Evolutionary conservation across 805 yeast genomes (phyloP), one percentile per base, ranked within the genome.

Genomic region (Schwanniomyces sp.): DNA sequence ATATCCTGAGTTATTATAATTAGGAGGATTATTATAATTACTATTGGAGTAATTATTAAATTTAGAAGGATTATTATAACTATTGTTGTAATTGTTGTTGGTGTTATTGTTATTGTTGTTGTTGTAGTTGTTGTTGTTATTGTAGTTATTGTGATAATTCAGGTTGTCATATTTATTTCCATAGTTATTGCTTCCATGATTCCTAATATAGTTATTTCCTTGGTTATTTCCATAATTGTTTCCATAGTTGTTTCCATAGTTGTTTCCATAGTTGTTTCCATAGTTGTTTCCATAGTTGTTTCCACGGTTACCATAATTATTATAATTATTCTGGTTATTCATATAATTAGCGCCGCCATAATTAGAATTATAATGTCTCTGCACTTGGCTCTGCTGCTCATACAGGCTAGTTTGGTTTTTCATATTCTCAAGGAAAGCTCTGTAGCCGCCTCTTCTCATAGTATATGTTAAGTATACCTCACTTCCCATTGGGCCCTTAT

Each of bases 401-500:
- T 44, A 36, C 10, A 46, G 39, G 5, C 56, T 50, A 8, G 55
- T 49, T 16, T 45, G 52, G 40, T 57, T 56, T 24, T 58, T 53
- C 44, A 63, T 49, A 43, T 57, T 36, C 17, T 61, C 62, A 25
- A 59, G 37, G 45, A 61, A 54, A 1, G 73, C 48, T 34, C 76
- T 53, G 52, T 68, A 72, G 0, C 78, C 78, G 7, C 78, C 76
- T 17, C 58, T 52, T 46, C 76, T 64, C 63, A 66, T 62, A 2
- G 62, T 48, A 52, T 66, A 74, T 14, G 52, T 51, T 58, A 59
- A 57, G 51, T 56, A 66, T 1, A 55, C 45, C 44, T 69, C 64
- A 32, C 56, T 64, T 1, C 76, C 76, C 32, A 63, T 59, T 1
- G 78, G 78, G 0, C 78, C 78, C 6, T 50, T 54, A 50, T 74